Base-by-base conservation (phyloP, 768 basidiomycete species). In the Terana coerulea region DNA sequence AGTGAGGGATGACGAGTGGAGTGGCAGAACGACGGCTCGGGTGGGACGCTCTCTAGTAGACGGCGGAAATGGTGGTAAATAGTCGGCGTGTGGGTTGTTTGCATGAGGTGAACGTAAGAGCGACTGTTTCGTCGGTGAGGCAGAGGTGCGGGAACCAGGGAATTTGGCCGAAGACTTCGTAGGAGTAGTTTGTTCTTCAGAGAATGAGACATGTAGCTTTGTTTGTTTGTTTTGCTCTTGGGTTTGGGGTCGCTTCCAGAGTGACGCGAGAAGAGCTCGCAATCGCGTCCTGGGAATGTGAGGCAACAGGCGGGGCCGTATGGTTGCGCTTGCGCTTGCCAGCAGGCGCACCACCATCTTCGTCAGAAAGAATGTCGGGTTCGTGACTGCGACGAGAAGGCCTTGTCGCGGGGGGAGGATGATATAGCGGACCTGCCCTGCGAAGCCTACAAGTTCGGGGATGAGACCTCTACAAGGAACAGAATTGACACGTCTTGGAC, bases 161-260 rank as follows among this genome's bases (percentile, higher is more conserved):
- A 46, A 41, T 22, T 43, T 47, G 37, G 17, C 12, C 10, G 52
- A 63, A 3, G 59, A 47, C 53, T 56, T 59, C 46, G 54, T 66
- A 49, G 55, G 66, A 17, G 61, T 61, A n/a, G 51, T 31, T 2
- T 54, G 55, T 57, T 56, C 59, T 12, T 55, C 56, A 29, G 60
- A 39, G 56, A 55, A 56, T 17, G 58, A 33, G 35, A 61, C 47
- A 44, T 53, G 39, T 15, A 40, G 47, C 51, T 59, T 64, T 37
- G 66, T 51, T 47, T 73, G 66, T 59, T 86, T 86, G n/a, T 56
- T 82, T 77, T 1, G 81, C 72, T 62, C 81, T 82, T 30, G 83
- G 80, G 60, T 84, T 83, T 10, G 81, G 82, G 0, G 81, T 84
- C 4, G 69, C 64, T 54, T 79, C 74, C 5, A 47, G 44, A 53